Conservation (phyloP, 306 rosid species). For the Oemleria cerasiformis region DNA sequence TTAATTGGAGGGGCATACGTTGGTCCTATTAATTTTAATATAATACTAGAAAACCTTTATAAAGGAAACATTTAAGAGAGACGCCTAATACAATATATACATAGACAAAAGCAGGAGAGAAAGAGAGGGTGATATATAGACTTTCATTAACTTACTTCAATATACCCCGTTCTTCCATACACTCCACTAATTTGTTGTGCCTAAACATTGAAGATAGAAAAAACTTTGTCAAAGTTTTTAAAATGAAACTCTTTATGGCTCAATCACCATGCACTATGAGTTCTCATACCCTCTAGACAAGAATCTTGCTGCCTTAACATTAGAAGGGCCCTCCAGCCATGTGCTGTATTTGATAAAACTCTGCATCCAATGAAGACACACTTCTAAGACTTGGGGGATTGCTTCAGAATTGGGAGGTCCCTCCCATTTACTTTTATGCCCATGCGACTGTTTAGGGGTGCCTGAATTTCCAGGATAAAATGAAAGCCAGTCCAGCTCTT, state of each 20-base stretch:
- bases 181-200: slow-evolving; percentile 70
- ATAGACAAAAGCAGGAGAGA: background rate
- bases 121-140: slow-evolving; percentile 11
- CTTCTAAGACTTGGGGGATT: slow-evolving; percentile 62
- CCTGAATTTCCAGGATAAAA: slow-evolving; percentile 72
- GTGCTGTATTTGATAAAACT: slow-evolving; percentile 89
- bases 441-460: slow-evolving; percentile 49
- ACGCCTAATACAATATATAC: background rate
- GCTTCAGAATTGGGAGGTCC: slow-evolving; percentile 86
- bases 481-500: slow-evolving; percentile 98
- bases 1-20: background rate
- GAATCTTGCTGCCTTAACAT: slow-evolving; percentile 87
- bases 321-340: slow-evolving; percentile 89
- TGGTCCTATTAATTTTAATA: background rate
- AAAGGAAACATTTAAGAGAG: background rate
- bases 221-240: slow-evolving; percentile 2
- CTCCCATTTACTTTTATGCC: slow-evolving; percentile 62
- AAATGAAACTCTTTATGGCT: slow-evolving; percentile 27
- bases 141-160: slow-evolving; percentile 56
- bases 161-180: slow-evolving; percentile 75
- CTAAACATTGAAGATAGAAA: slow-evolving; percentile 42
- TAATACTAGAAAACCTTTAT: background rate
- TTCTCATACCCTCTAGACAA: slow-evolving; percentile 82
- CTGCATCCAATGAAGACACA: slow-evolving; percentile 93
- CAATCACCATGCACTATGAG: slow-evolving; percentile 21